These are phyloP conservation scores for Fraxinus ornus DNA, from an alignment of 305 asterid species.

Conservation along the genomic window DNA sequence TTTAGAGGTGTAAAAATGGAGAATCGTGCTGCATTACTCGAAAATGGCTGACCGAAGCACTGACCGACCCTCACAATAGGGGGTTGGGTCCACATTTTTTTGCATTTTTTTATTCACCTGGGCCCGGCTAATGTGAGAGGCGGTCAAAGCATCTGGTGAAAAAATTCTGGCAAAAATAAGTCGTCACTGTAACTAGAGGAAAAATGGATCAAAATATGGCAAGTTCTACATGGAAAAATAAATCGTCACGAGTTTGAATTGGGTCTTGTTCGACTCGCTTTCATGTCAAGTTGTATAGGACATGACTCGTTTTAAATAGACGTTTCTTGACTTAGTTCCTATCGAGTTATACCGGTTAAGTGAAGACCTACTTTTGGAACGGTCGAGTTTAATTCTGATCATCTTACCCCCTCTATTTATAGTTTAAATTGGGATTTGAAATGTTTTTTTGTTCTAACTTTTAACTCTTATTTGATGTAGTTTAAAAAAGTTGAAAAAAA, in stretches of 20 bases:
- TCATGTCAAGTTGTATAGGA: neutral
- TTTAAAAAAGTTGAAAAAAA: neutral
- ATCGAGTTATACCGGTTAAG: neutral
- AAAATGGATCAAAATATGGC: neutral
- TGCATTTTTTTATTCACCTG: too few relatives aligned
- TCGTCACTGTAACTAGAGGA: neutral
- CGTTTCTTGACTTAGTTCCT: neutral
- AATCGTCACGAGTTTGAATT: neutral
- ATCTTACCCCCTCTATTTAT: neutral
- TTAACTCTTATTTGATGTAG: neutral
- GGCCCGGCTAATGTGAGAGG: too few relatives aligned
- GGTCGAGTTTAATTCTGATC: neutral
- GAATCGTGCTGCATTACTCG: too few relatives aligned
- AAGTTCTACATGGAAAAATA: too few relatives aligned
- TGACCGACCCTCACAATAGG: too few relatives aligned
- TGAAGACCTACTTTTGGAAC: neutral
- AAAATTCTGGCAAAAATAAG: neutral
- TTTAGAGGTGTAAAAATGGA: neutral
- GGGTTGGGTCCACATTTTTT: too few relatives aligned
- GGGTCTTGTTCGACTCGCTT: neutral
- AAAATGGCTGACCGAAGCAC: too few relatives aligned
- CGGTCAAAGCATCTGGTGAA: too few relatives aligned
- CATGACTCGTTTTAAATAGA: rapidly evolving
- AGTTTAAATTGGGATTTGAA: neutral
- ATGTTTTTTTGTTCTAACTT: neutral